phyloP scores from a whole-genome alignment of 345 rosid genomes.

The Eucalyptus sp. region DNA sequence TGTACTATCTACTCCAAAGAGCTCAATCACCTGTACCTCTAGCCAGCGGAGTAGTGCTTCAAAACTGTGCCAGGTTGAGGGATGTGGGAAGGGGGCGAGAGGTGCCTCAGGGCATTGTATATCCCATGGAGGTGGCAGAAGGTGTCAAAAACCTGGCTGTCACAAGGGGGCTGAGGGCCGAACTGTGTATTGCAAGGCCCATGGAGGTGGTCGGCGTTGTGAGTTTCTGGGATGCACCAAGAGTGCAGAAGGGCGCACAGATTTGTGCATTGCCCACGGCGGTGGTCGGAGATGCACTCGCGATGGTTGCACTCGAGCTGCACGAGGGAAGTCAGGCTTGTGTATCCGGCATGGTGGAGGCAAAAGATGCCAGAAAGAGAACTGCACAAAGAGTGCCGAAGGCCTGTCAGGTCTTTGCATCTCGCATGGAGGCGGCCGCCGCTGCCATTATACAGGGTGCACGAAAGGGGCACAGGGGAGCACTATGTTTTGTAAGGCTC shows the following conservation, averaged over 20 bases:
- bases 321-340: slow-evolving; percentile 90
- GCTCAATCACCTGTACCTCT: slow-evolving; percentile 79
- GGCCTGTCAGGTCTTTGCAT: slow-evolving; percentile 96
- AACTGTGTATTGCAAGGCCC: slow-evolving; percentile 95
- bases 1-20: slow-evolving; percentile 33
- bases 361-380: slow-evolving; percentile 83
- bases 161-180: slow-evolving; percentile 98
- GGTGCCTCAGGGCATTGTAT: slow-evolving; percentile 97
- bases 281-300: slow-evolving; percentile 90
- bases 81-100: slow-evolving; percentile 98
- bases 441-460: slow-evolving; percentile 77
- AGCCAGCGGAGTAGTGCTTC: slow-evolving; percentile 51
- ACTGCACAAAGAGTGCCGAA: slow-evolving; percentile 91
- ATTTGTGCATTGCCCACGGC: slow-evolving; percentile 92
- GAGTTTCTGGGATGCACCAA: slow-evolving; percentile 95
- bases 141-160: slow-evolving; percentile 87
- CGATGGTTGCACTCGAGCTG: slow-evolving; percentile 83
- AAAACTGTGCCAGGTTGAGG: slow-evolving; percentile 81
- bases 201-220: slow-evolving; percentile 96
- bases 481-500: slow-evolving; percentile 96
- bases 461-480: slow-evolving; percentile 98
- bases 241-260: slow-evolving; percentile 98
- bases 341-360: slow-evolving; percentile 99
- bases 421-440: slow-evolving; percentile 94
- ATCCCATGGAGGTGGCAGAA: slow-evolving; percentile 95